Conservation (phyloP, 1,284 basidiomycete species). For the Puccinia horiana region DNA sequence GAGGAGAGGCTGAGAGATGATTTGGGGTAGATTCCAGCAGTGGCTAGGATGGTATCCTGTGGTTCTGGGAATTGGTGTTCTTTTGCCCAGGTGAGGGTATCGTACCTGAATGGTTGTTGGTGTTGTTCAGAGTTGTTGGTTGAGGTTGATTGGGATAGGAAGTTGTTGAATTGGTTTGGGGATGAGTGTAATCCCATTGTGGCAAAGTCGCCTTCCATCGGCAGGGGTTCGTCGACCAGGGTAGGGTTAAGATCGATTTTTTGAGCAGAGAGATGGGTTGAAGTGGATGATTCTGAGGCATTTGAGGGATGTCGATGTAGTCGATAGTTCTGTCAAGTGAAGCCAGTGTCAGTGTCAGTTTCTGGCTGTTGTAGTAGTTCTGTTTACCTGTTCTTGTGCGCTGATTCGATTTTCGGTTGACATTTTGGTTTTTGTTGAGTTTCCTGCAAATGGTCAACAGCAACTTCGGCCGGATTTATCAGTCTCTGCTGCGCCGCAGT, state of each 20-base stretch:
- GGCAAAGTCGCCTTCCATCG: constrained; percentile 38
- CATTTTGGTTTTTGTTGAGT: too few relatives aligned
- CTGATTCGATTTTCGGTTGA: too few relatives aligned
- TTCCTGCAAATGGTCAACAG: too few relatives aligned
- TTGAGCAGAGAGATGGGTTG: too few relatives aligned
- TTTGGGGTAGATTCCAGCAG: constrained; percentile 34
- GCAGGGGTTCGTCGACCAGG: constrained; percentile 38
- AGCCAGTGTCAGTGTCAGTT: not conserved
- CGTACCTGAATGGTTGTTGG: constrained; percentile 25
- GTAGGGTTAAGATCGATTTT: too few relatives aligned
- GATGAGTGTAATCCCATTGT: constrained; percentile 13
- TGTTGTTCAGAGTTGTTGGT: not conserved
- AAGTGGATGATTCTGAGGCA: constrained; percentile 13
- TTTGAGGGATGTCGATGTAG: constrained; percentile 22
- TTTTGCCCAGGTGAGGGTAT: constrained; percentile 45
- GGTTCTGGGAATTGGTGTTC: constrained; percentile 34
- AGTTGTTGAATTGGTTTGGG: not conserved
- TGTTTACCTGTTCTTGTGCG: too few relatives aligned
- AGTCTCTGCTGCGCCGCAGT: too few relatives aligned
- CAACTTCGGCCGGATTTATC: too few relatives aligned
- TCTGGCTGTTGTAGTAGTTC: not conserved
- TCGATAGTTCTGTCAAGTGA: too few relatives aligned
- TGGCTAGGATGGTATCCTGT: constrained; percentile 38
- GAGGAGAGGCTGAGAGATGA: not conserved
- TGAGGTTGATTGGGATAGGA: not conserved